phyloP scores from a whole-genome alignment of 352 stramenopile species.

The Phytophthora gonapodyides region DNA sequence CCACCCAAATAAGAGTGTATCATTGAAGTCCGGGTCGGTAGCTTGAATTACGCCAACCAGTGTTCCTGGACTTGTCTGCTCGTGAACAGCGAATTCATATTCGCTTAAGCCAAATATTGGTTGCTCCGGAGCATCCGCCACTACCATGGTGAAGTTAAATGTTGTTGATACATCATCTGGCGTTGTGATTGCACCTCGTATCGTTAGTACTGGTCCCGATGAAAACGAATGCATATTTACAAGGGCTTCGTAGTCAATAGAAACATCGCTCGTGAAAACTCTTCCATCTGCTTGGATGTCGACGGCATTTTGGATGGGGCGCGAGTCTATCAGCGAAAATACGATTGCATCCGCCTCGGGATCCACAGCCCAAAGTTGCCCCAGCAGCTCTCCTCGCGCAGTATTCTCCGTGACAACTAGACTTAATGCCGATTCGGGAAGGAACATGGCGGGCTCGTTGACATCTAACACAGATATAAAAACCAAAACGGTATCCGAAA shows the following conservation, averaged over 20 bases:
- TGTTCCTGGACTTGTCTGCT: slow-evolving; percentile 35
- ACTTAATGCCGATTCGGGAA: slow-evolving; percentile 33
- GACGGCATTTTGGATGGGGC: slow-evolving; percentile 31
- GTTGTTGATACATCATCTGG: slow-evolving; percentile 11
- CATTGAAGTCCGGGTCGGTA: slow-evolving; percentile 43
- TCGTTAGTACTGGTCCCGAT: slow-evolving; percentile 19
- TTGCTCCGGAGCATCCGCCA: slow-evolving; percentile 22
- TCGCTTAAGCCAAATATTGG: slow-evolving; percentile 12
- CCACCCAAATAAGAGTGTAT: slow-evolving; percentile 35
- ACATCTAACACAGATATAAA: slow-evolving; percentile 53
- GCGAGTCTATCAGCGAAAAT: slow-evolving; percentile 38
- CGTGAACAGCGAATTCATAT: slow-evolving; percentile 44
- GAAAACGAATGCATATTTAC: slow-evolving; percentile 2
- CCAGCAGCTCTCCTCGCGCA: slow-evolving; percentile 21
- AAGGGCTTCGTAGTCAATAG: slow-evolving; percentile 30
- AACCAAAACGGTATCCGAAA: slow-evolving; percentile 47
- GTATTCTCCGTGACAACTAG: slow-evolving; percentile 48
- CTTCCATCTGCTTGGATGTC: slow-evolving; percentile 17
- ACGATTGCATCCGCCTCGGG: slow-evolving; percentile 52
- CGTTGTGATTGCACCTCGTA: slow-evolving; percentile 16
- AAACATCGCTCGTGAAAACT: slow-evolving; percentile 18
- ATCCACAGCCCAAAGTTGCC: slow-evolving; percentile 45
- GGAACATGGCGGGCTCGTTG: slow-evolving; percentile 46
- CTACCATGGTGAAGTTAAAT: slow-evolving; percentile 25
- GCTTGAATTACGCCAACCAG: slow-evolving; percentile 50